Evolutionary conservation across 768 basidiomycete genomes (phyloP), one percentile per base, ranked within the genome.

Genomic region (Termitomyces sp.): DNA sequence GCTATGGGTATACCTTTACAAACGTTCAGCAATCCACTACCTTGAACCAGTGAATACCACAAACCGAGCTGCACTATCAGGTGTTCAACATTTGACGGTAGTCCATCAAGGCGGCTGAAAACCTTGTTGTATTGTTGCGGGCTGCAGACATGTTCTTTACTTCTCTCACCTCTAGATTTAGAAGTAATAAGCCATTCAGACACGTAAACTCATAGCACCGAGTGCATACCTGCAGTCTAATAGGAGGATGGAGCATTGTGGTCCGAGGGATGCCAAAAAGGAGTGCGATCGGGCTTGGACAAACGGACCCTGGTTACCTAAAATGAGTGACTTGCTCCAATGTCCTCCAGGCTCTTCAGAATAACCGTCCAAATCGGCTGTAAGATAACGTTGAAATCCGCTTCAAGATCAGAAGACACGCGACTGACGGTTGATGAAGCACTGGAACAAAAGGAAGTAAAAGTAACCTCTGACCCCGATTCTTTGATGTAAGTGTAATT

Each of bases 401-500:
- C 54, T 27, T 13, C 15, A 49, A 50, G 52, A 11, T 36, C 18
- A 23, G 20, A 50, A 20, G 15, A 50, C 7, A 7, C 10, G 39
- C 58, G 49, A 12, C 80, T 50, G 61, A 89, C 90, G 82, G 58
- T 88, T 86, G 62, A 89, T 83, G 68, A 95, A 95, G 61, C 90
- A 91, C 62, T 99, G 96, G 76, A 99, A 98, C 1, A 99, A 76
- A 20, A 96, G 76, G 73, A 86, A 99, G 76, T 86, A 95, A 68
- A 95, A 95, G 71, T 94, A 97, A 20, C 87, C 92, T 60, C 89
- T 76, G 0, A 83, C 70, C 6, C 95, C 96, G 52, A 98, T 89
- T 7, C 88, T 91, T 56, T 42, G 49, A 59, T 7, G 18, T 35
- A 42, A 29, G 12, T 20, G 7, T 20, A 36, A 33, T 5, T 31